Base-by-base conservation (phyloP, 106 monocot species). In the Posidonia australis region DNA sequence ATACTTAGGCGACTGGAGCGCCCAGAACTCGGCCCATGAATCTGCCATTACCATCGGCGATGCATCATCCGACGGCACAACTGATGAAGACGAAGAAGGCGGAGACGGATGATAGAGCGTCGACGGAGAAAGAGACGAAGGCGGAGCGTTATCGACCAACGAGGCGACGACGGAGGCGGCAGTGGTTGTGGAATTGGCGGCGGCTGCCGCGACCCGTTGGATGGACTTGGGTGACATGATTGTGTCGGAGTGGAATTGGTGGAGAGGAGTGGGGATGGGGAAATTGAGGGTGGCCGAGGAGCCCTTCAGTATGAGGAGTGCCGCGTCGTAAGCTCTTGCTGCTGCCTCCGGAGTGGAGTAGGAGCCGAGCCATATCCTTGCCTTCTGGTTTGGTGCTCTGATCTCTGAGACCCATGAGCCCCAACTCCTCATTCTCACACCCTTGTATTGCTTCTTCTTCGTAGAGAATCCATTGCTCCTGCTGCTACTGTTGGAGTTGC, bases 341-440 rank as follows among this genome's bases (percentile, higher is more conserved):
- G 81, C 85, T 16, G 81, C 85, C 46, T 85, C 81, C 0, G 85
- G 49, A 0, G 81, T 76, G 29, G 78, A 81, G 58, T 85, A 85
- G 43, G 85, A 85, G 44, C 81, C 85, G 0, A 85, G 78, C 81
- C 85, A 81, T 48, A 85, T 85, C 5, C 85, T 56, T 18, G 78
- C 78, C 66, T 78, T 85, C 55, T 81, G 80, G 54, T 76, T 75
- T 3, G 84, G 84, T 0, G 80, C 80, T 61, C 84, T 58, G 30
- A 84, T 84, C 65, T 84, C 84, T 9, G 84, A 84, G 1, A 84
- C 84, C 84, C 84, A 84, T 28, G 80, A 77, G 16, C 84, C 84
- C 84, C 84, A 84, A 52, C 84, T 80, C 64, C 84, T 77, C 84
- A 74, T 84, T 44, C 84, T 71, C 65, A 84, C 84, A 44, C 84